Base-by-base conservation (phyloP, 768 basidiomycete genomes). In the Rhodocollybia butyracea region DNA sequence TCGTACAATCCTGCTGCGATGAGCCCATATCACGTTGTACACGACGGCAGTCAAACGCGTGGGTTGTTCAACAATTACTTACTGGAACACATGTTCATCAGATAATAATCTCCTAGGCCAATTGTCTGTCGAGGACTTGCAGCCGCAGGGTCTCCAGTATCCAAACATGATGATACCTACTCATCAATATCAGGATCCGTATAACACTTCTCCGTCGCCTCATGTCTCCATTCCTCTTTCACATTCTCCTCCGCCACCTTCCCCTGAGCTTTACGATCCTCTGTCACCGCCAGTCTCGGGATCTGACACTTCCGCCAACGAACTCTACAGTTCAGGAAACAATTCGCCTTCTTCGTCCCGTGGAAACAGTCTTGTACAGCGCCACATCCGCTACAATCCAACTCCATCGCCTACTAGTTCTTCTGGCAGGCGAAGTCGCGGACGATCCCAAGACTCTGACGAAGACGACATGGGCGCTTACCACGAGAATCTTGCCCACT, bases 231-330 rank as follows among this genome's bases (percentile, higher is more conserved):
- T 86, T 76, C 82, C 78, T 56, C 72, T 86, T 69, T 74, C 83
- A 72, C 53, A 54, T 46, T 84, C 89, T 63, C 87, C 90, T 66
- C 86, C 89, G 66, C 85, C 85, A 64, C 82, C 85, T 62, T 86
- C 86, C 60, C 83, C 88, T 71, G 81, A 86, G 75, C 81, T 88
- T 74, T 91, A 91, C 72, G 88, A 89, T 75, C 85, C 89, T 68
- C 76, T 91, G 64, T 90, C 89, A 55, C 90, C 90, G 68, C 88
- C 87, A 74, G 78, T 90, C 68, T 91, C 89, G 77, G 89, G 89
- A 75, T 91, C 90, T 75, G 90, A 92, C 74, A 89, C 88, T 68
- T 91, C 90, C 66, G 88, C 79, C 63, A 89, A 91, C 81, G 88
- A 87, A 65, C 70, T 85, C 57, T 86, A 90, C 75, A 89, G 89